Evolutionary conservation across 441 rosid genomes (phyloP), one percentile per base, ranked within the genome.

Genomic region (Gossypium trilobum): DNA sequence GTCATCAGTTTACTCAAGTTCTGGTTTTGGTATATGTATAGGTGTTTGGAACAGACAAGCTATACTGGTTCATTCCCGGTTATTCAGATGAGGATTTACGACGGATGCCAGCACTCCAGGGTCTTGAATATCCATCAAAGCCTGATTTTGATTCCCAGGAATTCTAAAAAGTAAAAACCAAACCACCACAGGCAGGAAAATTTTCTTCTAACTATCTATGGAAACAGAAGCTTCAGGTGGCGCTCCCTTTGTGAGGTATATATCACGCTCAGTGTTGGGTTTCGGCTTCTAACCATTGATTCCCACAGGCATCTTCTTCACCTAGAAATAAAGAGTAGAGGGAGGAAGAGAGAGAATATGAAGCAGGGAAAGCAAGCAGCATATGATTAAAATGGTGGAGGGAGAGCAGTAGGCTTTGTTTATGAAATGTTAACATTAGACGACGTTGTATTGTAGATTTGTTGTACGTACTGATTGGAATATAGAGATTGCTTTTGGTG

Each of bases 61-160:
- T 85, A 54, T 83, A 87, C 64, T 89, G 95, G 93, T 83, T 89
- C 65, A 68, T 91, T 17, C 97, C 97, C 0, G 68, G 83, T n/a
- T 91, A 91, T 72, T 87, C 92, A 2, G 95, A 89, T 1, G 97
- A 91, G 69, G 97, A 91, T 74, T 42, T 86, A 64, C 78, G 93
- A 27, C 77, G 86, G 73, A 88, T 91, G 82, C 93, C 93, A 0
- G 87, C 86, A 4, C 93, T 91, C 75, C 94, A 88, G 75, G 93
- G 97, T 66, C 87, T 91, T 19, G 92, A 89, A 67, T 91, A 87
- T 74, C 97, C 95, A 36, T 88, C 91, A 2, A 89, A 85, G 73
- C 93, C 93, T 0, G 93, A 89, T 39, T 84, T 81, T 39, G 95
- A 83, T 80, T 85, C 90, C 1, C 88, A 89, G 70, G 88, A 86